Evolutionary conservation across 2,329 filamentous ascomycete species (phyloP), one percentile per base, ranked within the genome.

Genomic region (Coniella vitis): DNA sequence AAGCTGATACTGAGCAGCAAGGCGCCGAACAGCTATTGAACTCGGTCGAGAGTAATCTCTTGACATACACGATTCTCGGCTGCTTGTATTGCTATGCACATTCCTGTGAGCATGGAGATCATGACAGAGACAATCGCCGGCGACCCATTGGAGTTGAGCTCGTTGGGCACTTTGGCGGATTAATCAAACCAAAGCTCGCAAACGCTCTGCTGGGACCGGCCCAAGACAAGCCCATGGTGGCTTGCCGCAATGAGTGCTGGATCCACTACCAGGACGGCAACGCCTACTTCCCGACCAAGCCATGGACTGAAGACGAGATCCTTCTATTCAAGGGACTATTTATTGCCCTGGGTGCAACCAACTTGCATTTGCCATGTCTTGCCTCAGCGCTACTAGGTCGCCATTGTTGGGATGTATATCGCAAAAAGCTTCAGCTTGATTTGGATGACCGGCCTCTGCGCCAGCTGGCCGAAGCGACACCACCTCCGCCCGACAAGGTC

Each of bases 61-160:
- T 74, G 42, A 80, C 75, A 1, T 79, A 80, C 57, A 71, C 71
- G 29, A 68, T 76, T 9, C 67, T 81, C 14, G 75, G 74, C 12
- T 82, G 78, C 55, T 62, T 79, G n/a, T 73, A 80, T 45, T 82
- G 78, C 61, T 76, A 72, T 57, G 75, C 75, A 44, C 74, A 81
- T 59, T 79, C 77, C 12, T 82, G 78, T 51, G 78, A 81, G 57
- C 78, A 82, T 54, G 78, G 78, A 39, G 77, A 80, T 47, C 80
- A 79, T 45, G 74, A 78, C 47, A 60, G 64, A 7, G 72, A 74
- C 44, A 75, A 76, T 51, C 75, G 78, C 56, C 69, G 73, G 31
- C 74, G 70, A 41, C 65, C 72, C 3, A 76, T 80, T 56, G 77
- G 75, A 3, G 65, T 79, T n/a, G 71, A 74, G 34, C 58, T 61